Percentiles rank a stretch among this genome's conserved stretches.
Conservation (phyloP, 2,329 filamentous ascomycete species). For the Aspergillus arachidicola region DNA sequence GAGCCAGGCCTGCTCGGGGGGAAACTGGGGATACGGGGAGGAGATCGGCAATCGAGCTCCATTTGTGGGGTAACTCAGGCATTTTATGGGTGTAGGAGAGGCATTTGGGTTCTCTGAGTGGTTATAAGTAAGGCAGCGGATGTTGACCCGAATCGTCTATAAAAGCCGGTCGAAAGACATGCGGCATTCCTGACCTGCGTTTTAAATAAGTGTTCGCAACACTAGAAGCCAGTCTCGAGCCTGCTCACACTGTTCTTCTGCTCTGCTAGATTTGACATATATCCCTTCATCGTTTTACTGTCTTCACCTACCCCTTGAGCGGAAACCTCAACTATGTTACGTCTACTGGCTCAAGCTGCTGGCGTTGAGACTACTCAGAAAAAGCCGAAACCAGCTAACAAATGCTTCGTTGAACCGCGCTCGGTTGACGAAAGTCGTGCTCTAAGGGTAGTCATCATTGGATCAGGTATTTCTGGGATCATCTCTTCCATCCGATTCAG, state of each 20-base stretch:
- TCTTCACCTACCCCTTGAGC: background rate
- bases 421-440: constrained; percentile 37
- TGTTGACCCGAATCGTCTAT: background rate
- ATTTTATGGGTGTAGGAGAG: background rate
- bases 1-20: background rate
- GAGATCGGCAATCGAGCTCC: background rate
- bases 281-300: background rate
- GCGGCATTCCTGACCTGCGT: background rate
- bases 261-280: background rate
- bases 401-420: constrained; percentile 30
- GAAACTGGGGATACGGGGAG: background rate
- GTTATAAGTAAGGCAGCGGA: background rate
- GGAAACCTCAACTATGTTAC: background rate
- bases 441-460: constrained; percentile 40
- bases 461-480: constrained; percentile 44
- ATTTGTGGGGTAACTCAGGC: background rate
- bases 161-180: background rate
- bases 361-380: background rate
- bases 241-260: background rate
- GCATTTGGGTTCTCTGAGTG: background rate
- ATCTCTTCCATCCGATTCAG: constrained; percentile 41
- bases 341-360: background rate
- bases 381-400: background rate
- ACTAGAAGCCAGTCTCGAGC: background rate
- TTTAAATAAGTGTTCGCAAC: background rate